phyloP scores from a whole-genome alignment of 2,329 filamentous ascomycete species.

The Thelonectria olida region DNA sequence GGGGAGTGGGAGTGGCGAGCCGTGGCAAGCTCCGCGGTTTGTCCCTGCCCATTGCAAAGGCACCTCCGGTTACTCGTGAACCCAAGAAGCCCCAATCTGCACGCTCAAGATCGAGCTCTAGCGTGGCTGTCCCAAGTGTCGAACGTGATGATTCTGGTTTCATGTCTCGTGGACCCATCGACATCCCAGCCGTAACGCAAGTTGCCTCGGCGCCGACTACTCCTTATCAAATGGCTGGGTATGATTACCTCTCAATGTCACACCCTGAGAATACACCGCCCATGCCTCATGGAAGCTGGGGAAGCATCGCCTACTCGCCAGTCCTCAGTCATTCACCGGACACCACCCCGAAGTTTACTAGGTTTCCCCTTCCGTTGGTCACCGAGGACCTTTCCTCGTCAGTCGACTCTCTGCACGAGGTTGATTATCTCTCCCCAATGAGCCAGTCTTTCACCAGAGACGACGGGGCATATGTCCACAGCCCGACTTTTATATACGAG shows the following conservation, averaged over 20 bases:
- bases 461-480: conserved; percentile 65
- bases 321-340: conserved; percentile 47
- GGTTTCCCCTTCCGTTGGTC: conserved; percentile 57
- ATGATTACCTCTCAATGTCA: conserved; percentile 62
- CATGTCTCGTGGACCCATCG: conserved; percentile 45
- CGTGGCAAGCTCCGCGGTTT: conserved; percentile 92
- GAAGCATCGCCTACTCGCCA: conserved; percentile 57
- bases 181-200: conserved; percentile 46
- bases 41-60: conserved; percentile 75
- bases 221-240: conserved; percentile 48
- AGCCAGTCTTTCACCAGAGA: conserved; percentile 66
- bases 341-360: conserved; percentile 52
- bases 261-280: conserved; percentile 55
- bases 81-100: conserved; percentile 57
- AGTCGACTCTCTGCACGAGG: conserved; percentile 68
- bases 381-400: conserved; percentile 62
- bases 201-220: conserved; percentile 56
- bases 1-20: conserved; percentile 95
- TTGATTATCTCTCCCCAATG: conserved; percentile 70
- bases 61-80: conserved; percentile 61
- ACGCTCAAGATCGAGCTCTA: conserved; percentile 57
- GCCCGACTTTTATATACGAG: conserved; percentile 66
- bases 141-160: conserved; percentile 48
- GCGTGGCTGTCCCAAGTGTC: conserved; percentile 40
- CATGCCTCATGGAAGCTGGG: conserved; percentile 55